Evolutionary conservation across 2,329 filamentous ascomycete species (phyloP).

Genomic region (Gyromitra esculenta): DNA sequence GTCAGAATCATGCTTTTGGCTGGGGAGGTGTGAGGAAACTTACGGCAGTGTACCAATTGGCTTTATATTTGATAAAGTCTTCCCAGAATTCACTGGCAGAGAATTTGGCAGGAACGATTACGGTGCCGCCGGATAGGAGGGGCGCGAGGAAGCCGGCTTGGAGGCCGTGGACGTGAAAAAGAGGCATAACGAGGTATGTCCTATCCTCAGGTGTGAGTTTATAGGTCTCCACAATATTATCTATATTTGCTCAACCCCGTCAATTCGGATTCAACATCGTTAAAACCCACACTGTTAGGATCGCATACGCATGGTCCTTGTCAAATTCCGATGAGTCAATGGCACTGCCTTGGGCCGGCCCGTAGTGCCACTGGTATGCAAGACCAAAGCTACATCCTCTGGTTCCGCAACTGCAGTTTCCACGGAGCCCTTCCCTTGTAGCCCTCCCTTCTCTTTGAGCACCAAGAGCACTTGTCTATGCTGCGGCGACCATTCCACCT

Average conservation of each 20-base stretch:
- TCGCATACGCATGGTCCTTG: constrained; percentile 77
- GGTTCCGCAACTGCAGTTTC: constrained; percentile 69
- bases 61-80: constrained; percentile 76
- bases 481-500: constrained; percentile 79
- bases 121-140: constrained; percentile 77
- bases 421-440: constrained; percentile 66
- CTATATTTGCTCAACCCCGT: constrained; percentile 59
- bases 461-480: constrained; percentile 76
- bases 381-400: constrained; percentile 82
- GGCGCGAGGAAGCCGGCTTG: constrained; percentile 82
- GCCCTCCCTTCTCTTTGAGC: constrained; percentile 77
- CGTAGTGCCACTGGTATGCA: constrained; percentile 87
- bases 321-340: constrained; percentile 81
- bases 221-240: constrained; percentile 82
- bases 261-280: neutral
- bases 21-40: neutral
- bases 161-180: constrained; percentile 91
- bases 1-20: neutral
- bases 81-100: constrained; percentile 84
- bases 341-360: constrained; percentile 85
- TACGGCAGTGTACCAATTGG: constrained; percentile 89
- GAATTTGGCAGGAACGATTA: constrained; percentile 81
- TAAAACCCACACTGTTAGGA: neutral
- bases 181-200: constrained; percentile 87
- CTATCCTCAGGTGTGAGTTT: constrained; percentile 75